Conservation (phyloP, 2,329 filamentous ascomycete genomes). For the Septoria petroselini region DNA sequence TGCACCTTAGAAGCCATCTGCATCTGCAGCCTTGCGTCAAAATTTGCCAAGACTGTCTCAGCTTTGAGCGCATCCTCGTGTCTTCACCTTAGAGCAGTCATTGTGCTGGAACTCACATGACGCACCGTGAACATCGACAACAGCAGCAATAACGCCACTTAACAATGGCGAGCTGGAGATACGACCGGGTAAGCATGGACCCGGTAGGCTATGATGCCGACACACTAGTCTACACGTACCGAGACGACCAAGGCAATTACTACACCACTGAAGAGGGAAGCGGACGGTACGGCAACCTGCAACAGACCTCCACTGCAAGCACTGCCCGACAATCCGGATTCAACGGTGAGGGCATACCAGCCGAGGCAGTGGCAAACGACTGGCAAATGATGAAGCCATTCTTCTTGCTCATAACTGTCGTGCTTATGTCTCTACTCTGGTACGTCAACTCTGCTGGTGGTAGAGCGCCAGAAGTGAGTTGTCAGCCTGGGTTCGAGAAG, state of each 20-base stretch:
- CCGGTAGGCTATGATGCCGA: conserved; percentile 25
- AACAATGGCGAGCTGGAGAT: conserved; percentile 10
- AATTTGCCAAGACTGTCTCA: too few species aligned
- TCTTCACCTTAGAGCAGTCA: too few species aligned
- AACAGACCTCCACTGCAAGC: conserved; percentile 6
- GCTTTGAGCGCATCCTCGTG: not conserved
- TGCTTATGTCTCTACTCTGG: conserved; percentile 16
- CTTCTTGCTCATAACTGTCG: conserved; percentile 16
- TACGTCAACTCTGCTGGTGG: conserved; percentile 12
- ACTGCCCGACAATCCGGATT: conserved; percentile 10
- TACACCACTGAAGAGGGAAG: conserved; percentile 17
- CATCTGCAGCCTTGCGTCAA: too few species aligned
- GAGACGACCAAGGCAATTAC: conserved; percentile 12
- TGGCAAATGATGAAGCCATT: conserved; percentile 20
- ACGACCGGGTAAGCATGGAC: conserved; percentile 10
- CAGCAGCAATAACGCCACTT: not conserved
- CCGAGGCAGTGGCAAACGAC: conserved; percentile 6
- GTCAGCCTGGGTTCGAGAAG: conserved; percentile 16
- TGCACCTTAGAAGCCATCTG: conserved; percentile 14
- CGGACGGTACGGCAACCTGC: conserved; percentile 17
- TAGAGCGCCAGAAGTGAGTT: not conserved
- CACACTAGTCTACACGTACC: conserved; percentile 20
- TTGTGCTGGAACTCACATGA: too few species aligned
- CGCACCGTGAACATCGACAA: too few species aligned
- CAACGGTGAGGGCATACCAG: conserved; percentile 5